These are phyloP conservation scores for Apiotrichum laibachii DNA, from an alignment of 1,284 basidiomycete genomes.

Conservation along the genomic window DNA sequence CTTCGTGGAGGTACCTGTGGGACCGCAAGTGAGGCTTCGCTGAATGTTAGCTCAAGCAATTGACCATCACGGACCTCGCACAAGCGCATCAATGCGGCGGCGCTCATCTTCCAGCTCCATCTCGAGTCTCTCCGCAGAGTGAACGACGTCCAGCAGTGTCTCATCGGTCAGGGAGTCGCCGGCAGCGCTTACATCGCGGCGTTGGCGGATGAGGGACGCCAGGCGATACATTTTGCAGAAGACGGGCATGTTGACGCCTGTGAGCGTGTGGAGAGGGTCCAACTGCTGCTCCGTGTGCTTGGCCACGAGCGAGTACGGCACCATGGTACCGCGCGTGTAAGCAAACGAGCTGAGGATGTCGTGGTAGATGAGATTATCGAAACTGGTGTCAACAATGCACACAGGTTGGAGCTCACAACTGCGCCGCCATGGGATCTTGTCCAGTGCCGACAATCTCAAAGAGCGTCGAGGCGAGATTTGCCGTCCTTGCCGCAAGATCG, in stretches of 20 bases:
- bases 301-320: conserved; percentile 5
- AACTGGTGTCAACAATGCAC: conserved; percentile 17
- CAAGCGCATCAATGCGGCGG: conserved; percentile 30
- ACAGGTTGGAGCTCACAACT: conserved; percentile 27
- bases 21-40: conserved; percentile 30
- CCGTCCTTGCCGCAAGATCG: conserved; percentile 12
- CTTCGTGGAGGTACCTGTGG: conserved; percentile 41
- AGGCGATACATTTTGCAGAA: conserved; percentile 35
- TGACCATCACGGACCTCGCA: conserved; percentile 21
- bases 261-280: conserved; percentile 30
- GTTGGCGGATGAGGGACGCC: conserved; percentile 24
- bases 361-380: conserved; percentile 40
- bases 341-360: conserved; percentile 25
- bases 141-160: conserved; percentile 28
- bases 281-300: conserved; percentile 10
- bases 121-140: conserved; percentile 30
- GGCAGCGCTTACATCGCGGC: conserved; percentile 12
- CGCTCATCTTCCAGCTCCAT: conserved; percentile 30
- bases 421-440: conserved; percentile 28
- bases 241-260: conserved; percentile 31
- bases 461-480: neutral
- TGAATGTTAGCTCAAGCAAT: conserved; percentile 5
- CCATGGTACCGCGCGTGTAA: conserved; percentile 5
- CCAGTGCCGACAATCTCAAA: conserved; percentile 8
- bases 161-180: conserved; percentile 29